Evolutionary conservation across 306 rosid species (phyloP).

Genomic region (Gastrolobium villosum): DNA sequence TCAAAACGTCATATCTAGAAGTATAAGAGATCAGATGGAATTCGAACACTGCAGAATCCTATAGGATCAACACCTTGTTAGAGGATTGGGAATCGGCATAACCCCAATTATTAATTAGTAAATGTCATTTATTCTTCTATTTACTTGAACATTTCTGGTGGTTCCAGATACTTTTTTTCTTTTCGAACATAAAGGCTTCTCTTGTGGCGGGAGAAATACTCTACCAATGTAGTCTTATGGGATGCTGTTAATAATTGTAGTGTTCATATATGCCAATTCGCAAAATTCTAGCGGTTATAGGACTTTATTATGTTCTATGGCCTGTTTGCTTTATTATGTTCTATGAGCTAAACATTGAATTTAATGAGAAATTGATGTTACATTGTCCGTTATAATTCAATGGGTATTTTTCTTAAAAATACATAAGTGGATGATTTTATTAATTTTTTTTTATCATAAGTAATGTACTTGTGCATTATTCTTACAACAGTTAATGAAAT

Average conservation of each 20-base stretch:
- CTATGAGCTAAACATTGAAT: background rate
- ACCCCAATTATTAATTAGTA: background rate
- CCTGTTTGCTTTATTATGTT: too few relatives aligned
- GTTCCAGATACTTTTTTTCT: background rate
- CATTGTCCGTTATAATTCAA: background rate
- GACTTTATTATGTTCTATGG: background rate
- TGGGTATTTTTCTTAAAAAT: background rate
- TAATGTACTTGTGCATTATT: background rate
- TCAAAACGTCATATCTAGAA: background rate
- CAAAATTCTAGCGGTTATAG: background rate
- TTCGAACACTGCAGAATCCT: background rate
- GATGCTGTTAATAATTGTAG: background rate
- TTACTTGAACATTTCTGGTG: background rate
- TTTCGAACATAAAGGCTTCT: constrained; percentile 2
- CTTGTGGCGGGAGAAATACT: background rate
- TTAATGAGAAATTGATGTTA: background rate
- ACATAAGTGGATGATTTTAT: background rate
- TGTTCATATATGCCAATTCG: background rate
- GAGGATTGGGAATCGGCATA: background rate
- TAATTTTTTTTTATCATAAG: background rate
- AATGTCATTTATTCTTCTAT: too few relatives aligned
- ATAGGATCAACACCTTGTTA: background rate
- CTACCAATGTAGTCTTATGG: background rate
- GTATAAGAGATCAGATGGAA: background rate
- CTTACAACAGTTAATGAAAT: background rate